Base-by-base conservation (phyloP, 805 yeast genomes). In the Saccharomycopsis sp. region DNA sequence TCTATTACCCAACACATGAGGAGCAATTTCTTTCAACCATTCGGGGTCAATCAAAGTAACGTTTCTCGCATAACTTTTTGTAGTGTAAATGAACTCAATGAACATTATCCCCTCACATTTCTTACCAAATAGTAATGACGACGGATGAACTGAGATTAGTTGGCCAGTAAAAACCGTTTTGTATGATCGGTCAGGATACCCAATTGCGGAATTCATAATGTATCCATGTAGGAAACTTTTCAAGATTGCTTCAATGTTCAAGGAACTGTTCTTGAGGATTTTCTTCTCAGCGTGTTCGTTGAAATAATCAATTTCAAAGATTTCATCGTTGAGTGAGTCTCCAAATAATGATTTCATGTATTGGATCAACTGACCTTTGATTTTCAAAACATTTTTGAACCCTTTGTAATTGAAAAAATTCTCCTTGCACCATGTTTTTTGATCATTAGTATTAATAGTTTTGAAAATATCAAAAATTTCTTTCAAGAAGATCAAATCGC, bases 171-270 rank as follows among this genome's bases (percentile, higher is more conserved):
- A 64, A 5, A 87, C 79, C 0, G 97, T 87, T 54, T 94, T 69
- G 62, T 79, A 92, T 3, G 95, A 81, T 53, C 96, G 70, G 58
- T 92, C 97, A 0, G 97, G 95, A 76, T 84, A 74, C 9, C 96
- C 95, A 15, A 92, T 74, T 0, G 98, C 98, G 0, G 95, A 79
- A 57, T 89, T 88, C 36, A 79, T 70, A n/a, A 85, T 70, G 51
- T 70, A 89, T 0, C 99, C 98, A 29, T 69, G 66, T 30, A 92
- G 61, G 58, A 92, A 92, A 20, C 94, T 73, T 56, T 84, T 83
- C 41, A 89, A 62, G 6, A 89, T 67, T 2, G 63, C 52, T 14
- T 78, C 69, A 25, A 74, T 67, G 48, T 79, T 79, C 31, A 74
- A 45, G 9, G 46, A 28, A 3, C 38, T 37, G 10, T 21, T 27